Base-by-base conservation (phyloP, 768 basidiomycete genomes). In the Sarcomyxa edulis region DNA sequence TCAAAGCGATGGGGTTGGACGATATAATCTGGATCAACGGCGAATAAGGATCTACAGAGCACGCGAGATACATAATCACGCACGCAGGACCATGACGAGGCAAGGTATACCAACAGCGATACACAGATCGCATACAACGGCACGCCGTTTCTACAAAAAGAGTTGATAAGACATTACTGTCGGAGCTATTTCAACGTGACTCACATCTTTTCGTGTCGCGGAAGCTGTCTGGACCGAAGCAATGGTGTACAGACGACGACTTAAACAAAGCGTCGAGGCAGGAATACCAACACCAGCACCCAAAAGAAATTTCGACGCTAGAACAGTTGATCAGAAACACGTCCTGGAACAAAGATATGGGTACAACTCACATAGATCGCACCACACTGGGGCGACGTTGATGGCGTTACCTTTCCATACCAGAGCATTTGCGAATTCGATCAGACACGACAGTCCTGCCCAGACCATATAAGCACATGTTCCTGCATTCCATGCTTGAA, bases 381-480 rank as follows among this genome's bases (percentile, higher is more conserved):
- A 76, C 70, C 71, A 77, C 6, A 71, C 57, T 2, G 66, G 62
- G 1, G 60, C 58, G 15, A 44, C 46, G 39, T 73, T 59, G 1
- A 64, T 47, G 7, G 64, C 60, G 40, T 65, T 76, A 19, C 65
- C 62, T 27, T 54, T 59, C 83, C 84, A 87, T 5, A 82, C 46
- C 11, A 80, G 46, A 9, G 70, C 56, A 52, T 84, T 74, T 39
- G 82, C 53, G 29, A 60, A 70, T 21, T 64, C 49, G 15, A 70
- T 69, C 24, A 83, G 57, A 42, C 72, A 72, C 6, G 55, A 52
- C 4, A 62, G 39, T 3, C 66, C 67, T 2, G 66, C 61, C 83
- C 81, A 84, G 4, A 59, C 28, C 45, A 84, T 81, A 49, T 72
- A 73, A 18, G 71, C 44, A 32, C 81, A 66, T 5, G 78, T 81